These are phyloP conservation scores for Fomes fomentarius DNA, from an alignment of 1,284 basidiomycete genomes.

Conservation along the genomic window DNA sequence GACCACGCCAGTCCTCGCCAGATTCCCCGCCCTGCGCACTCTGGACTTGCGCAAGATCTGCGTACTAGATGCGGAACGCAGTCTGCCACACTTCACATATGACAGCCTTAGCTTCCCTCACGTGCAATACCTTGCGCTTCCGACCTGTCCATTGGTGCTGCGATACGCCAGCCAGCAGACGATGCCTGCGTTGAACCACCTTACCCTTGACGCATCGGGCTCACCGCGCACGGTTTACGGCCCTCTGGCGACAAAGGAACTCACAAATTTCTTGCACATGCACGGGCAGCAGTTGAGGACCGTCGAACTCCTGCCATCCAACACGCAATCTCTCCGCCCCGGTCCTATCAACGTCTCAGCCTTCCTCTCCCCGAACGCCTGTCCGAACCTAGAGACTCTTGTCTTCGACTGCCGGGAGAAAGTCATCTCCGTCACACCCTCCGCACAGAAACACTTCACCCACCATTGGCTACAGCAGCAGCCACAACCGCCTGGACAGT, in stretches of 20 bases:
- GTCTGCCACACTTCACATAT: constrained; percentile 17
- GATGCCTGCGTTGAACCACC: constrained; percentile 24
- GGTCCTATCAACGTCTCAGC: constrained; percentile 41
- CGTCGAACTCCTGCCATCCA: constrained; percentile 45
- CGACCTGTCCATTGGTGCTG: constrained; percentile 24
- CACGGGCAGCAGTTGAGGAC: constrained; percentile 44
- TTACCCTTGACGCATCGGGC: constrained; percentile 24
- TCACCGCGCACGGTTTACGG: constrained; percentile 16
- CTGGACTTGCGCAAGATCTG: constrained; percentile 28
- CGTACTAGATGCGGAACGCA: constrained; percentile 23
- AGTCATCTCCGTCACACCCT: constrained; percentile 15
- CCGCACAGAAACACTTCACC: constrained; percentile 9
- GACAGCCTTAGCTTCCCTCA: constrained; percentile 18
- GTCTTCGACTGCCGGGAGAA: constrained; percentile 38
- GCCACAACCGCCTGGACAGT: neutral
- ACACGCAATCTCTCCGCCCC: constrained; percentile 33
- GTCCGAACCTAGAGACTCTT: constrained; percentile 48
- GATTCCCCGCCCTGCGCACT: constrained; percentile 22
- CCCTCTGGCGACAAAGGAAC: constrained; percentile 19
- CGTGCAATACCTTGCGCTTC: constrained; percentile 24
- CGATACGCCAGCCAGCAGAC: constrained; percentile 23
- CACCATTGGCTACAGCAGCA: neutral
- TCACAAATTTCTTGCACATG: constrained; percentile 41
- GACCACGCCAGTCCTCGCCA: constrained; percentile 16
- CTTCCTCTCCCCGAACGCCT: constrained; percentile 45